Evolutionary conservation across 805 yeast genomes (phyloP).

Genomic region (Pichia phayaonensis): DNA sequence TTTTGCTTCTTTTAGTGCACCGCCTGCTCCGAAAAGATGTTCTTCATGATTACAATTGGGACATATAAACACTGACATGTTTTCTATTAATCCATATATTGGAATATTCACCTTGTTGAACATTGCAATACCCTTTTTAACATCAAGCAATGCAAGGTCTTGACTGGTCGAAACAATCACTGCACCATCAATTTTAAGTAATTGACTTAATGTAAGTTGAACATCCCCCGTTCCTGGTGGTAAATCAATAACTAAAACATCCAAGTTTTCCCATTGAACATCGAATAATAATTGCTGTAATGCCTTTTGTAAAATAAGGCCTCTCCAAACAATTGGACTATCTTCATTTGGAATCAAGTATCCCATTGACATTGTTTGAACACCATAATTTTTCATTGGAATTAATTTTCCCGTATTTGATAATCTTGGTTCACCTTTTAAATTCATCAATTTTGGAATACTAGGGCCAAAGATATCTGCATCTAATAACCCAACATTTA

Average conservation of each 20-base stretch:
- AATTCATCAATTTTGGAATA: constrained; percentile 61
- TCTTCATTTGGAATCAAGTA: constrained; percentile 58
- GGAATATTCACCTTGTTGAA: constrained; percentile 66
- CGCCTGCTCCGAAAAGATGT: constrained; percentile 67
- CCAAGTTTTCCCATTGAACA: constrained; percentile 65
- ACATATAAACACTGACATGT: constrained; percentile 72
- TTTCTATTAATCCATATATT: constrained; percentile 67
- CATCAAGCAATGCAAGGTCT: constrained; percentile 76
- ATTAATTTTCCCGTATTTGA: constrained; percentile 44
- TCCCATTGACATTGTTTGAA: constrained; percentile 88
- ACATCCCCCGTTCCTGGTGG: constrained; percentile 93
- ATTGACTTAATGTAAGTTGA: constrained; percentile 76
- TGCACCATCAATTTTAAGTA: constrained; percentile 68
- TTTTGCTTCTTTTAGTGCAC: constrained; percentile 43
- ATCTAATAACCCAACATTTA: constrained; percentile 63
- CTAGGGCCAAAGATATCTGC: constrained; percentile 85
- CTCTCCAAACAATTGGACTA: constrained; percentile 78
- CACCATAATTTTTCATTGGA: constrained; percentile 67
- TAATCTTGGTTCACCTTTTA: constrained; percentile 62
- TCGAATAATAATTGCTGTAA: constrained; percentile 77
- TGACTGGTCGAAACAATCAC: constrained; percentile 82
- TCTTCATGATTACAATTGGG: constrained; percentile 69
- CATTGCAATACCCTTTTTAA: constrained; percentile 73
- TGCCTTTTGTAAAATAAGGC: constrained; percentile 81
- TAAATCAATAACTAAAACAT: constrained; percentile 69